Base-by-base conservation (phyloP, 2,329 filamentous ascomycete species). In the Fusarium beomiforme region DNA sequence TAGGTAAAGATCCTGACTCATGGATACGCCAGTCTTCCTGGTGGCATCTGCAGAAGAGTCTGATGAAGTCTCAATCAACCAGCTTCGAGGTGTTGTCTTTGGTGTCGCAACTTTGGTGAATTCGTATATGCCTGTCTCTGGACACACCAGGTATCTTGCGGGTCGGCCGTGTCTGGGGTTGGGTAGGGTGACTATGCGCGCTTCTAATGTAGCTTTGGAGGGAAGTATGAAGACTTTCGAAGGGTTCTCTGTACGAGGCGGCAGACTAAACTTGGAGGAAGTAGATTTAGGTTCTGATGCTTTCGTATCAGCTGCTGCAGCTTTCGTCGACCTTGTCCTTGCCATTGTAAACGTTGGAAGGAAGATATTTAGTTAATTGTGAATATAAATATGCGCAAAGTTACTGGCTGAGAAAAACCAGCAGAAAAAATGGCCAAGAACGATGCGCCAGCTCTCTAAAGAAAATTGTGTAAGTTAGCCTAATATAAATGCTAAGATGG, bases 1-100 rank as follows among this genome's bases (percentile, higher is more conserved):
- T 64, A 98, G 82, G 75, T 92, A 92, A n/a, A 98, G 83, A 65
- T 94, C 90, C 36, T 93, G 90, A 44, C 86, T 86, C 75, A 90
- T 90, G 36, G 90, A 87, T 26, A 93, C 73, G 29, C 78, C 74
- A 34, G 73, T 70, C 29, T 72, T 71, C 7, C 36, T 59, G 43
- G 58, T 56, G 73, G 68, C 37, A 55, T 71, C 59, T 46, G 33
- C 19, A 23, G 43, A 29, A 34, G 39, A 69, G n/a, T 69, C 50
- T 36, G 58, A 36, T 64, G 64, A 23, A 69, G 73, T 76, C 60
- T 88, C 84, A 53, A 92, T 82, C 33, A 92, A 80, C 90, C 89
- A 92, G 75, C 90, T 92, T 57, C 86, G 83, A 5, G 89, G 89
- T 2, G 81, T 83, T 8, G 84, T 81, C 58, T 84, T 86, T 13